Base-by-base conservation (phyloP, 352 stramenopile genomes). In the Globisporangium splendens region DNA sequence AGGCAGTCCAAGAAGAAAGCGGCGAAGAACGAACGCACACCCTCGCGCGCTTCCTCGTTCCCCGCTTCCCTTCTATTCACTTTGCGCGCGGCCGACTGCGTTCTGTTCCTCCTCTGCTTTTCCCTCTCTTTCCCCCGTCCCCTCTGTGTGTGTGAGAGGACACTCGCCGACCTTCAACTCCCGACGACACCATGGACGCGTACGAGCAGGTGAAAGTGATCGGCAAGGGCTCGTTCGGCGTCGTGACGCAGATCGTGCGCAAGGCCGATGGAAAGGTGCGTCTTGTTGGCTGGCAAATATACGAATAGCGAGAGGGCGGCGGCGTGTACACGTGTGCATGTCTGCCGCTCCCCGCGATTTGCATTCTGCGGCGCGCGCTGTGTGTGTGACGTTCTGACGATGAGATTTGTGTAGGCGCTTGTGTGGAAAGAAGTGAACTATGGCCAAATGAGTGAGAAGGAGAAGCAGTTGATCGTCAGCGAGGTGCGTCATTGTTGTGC, bases 361-460 rank as follows among this genome's bases (percentile, higher is more conserved):
- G 28, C 28, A 35, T 35, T 35, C 28, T 4, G 28, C 10, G 7
- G 28, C 5, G 28, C 28, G 3, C 5, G 14, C 31, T 48, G 35
- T 3, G 53, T 44, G 22, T 46, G 6, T 43, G 14, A 54, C 14
- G 1, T 12, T 58, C 44, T 18, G 35, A 48, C 22, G 33, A 2
- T 11, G 12, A 24, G 28, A 10, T 35, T 3, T 39, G 10, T 21
- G n/a, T 59, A 96, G 88, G 82, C 81, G 65, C 83, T 98, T 31
- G 91, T 98, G 65, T 97, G 90, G 69, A 96, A 97, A 57, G 91
- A 97, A 68, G 77, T 96, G 28, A 93, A 96, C 72, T 98, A 97
- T 61, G 91, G 90, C 46, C 63, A 76, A 21, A 97, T 97, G 87
- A 93, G 75, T 53, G 91, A 97, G 66, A 96, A 96, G 65, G 90